Base-by-base conservation (phyloP, 768 basidiomycete species). In the Chalciporus pseudorubinellus region DNA sequence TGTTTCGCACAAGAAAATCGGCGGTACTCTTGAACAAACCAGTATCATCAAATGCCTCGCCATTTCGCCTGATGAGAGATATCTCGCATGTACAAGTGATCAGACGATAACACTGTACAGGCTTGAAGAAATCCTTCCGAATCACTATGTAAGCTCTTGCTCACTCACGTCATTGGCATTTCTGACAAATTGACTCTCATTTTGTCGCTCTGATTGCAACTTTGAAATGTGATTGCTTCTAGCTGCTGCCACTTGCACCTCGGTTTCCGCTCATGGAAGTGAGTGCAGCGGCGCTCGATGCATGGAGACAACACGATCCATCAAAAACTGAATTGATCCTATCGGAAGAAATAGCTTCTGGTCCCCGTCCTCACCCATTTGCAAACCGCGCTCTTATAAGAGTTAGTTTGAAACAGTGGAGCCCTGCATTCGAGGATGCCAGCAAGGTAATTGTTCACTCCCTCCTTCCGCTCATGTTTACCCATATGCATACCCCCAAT, bases 361-460 rank as follows among this genome's bases (percentile, higher is more conserved):
- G 14, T 7, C 14, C 14, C 14, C 4, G 3, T n/a, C 40, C 29
- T 8, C n/a, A 44, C 14, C 3, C 24, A 14, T 4, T 43, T 18
- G 52, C 53, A n/a, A 39, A 46, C n/a, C 44, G 48, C 16, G 46
- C 43, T 26, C 48, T 59, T 2, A 24, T 59, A 26, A 42, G 19
- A 3, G 26, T 22, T 13, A 42, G 12, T 11, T 14, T 31, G 46
- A 42, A 36, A 2, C n/a, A 36, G 16, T 41, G 34, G 49, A 1
- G 41, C 2, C 3, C 12, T 4, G 58, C 58, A 0, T 6, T 50
- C 6, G 33, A 28, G 1, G 31, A 48, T 0, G 51, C 44, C 2
- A 24, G 39, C 14, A 21, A 38, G 46, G 57, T 54, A 44, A 29
- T 28, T 42, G 18, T 13, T 5, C 43, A 4, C 13, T 14, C 16